Base-by-base conservation (phyloP, 257 asterid genomes). In the Orobanche coerulescens region DNA sequence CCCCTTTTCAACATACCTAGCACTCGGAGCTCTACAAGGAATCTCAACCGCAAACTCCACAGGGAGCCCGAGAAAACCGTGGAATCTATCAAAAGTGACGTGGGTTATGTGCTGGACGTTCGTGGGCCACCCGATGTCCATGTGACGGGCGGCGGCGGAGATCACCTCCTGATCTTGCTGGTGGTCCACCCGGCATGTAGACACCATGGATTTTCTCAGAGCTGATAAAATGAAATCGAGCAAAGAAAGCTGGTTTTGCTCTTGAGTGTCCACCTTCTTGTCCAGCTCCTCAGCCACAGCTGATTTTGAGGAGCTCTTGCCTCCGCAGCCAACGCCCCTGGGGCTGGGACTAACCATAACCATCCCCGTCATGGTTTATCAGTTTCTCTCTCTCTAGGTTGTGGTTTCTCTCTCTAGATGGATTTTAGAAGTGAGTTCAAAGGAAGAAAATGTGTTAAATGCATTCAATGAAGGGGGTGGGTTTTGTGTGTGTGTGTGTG, bases 41-140 rank as follows among this genome's bases (percentile, higher is more conserved):
- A 93, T 80, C 72, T 93, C 95, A 8, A 89, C 90, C 71, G 84
- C 81, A 44, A 93, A 86, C 84, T 93, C 98, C 18, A 84, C 85
- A 1, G 98, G 98, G 42, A 93, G 91, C 15, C 97, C 98, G 71
- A 93, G 65, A 73, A 93, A 93, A 0, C 98, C 98, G 39, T 89
- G 88, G 73, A 89, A 93, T 3, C 97, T 82, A 65, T 93, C 98
- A 61, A 93, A 93, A 0, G 98, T 93, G 71, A 93, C 98, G 54
- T 93, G 98, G 44, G 95, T 59, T 7, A 93, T 74, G 79, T 93
- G 98, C 72, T 86, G 88, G 12, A 92, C 96, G 56, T 92, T 75
- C 0, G 96, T 88, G 54, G 98, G 98, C 93, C 88, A 92, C 13
- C 98, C 96, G 73, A 92, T 92, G 54, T 92, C 98, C 95, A 91